Evolutionary conservation across 2,329 filamentous ascomycete species (phyloP), one percentile per base, ranked within the genome.

Genomic region (Exophiala calicioides): DNA sequence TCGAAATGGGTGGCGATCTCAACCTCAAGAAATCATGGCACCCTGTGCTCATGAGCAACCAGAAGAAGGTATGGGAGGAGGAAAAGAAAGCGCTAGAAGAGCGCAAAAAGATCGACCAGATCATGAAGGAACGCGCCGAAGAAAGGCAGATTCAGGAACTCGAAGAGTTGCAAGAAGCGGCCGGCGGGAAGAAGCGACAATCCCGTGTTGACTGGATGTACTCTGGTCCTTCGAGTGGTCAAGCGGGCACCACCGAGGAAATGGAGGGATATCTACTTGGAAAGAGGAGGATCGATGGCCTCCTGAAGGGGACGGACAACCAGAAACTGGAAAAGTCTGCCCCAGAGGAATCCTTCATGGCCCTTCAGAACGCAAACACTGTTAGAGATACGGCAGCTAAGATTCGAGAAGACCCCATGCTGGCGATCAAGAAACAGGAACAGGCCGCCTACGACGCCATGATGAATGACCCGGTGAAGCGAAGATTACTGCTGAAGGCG

Each of bases 201-300:
- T 85, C 91, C 60, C 83, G 90, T 26, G 91, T 98, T 19, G 93
- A 97, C 62, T 98, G 93, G 88, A 96, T 98, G 89, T 98, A 98
- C 69, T 82, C 86, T 59, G 91, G 91, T 1, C 90, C 93, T 5
- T 86, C 85, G 38, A 78, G 76, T 46, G 88, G 88, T 26, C 84
- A 87, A 62, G 74, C 76, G n/a, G 86, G 85, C 21, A 88, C 81
- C 29, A 82, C 71, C 0, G 91, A 96, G 66, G 93, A 97, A 69
- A 90, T 88, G 71, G 93, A 98, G 64, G 89, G 87, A 3, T 98
- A 95, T 65, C 71, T 98, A 1, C 76, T 98, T 10, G 93, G 93
- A 41, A 97, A 96, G 74, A 79, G 93, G 48, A 80, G 90, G 48
- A 91, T 98, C 65, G 91, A 97, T 72, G 83, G 84, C 9, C 76